Percentiles rank a stretch among this genome's conserved stretches.
phyloP scores from a whole-genome alignment of 345 rosid genomes.

The Lepidium aucheri region DNA sequence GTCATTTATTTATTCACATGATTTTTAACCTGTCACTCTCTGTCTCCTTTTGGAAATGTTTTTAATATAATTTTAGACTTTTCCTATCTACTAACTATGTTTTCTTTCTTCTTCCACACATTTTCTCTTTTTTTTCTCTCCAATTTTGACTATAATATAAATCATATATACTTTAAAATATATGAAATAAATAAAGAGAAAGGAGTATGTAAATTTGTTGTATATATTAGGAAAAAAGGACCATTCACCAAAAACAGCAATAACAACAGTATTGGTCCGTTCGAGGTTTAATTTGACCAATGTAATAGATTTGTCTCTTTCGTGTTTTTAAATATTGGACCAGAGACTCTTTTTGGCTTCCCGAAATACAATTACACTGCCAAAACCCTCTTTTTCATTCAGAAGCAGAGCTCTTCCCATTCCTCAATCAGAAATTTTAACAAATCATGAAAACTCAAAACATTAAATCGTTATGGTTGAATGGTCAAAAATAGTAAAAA shows the following conservation, averaged over 20 bases:
- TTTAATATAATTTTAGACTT: constrained; percentile 15
- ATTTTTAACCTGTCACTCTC: constrained; percentile 16
- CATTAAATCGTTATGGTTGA: neutral
- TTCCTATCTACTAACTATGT: constrained; percentile 21
- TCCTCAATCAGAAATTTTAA: neutral
- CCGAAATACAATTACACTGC: constrained; percentile 19
- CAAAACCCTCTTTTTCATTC: constrained; percentile 5
- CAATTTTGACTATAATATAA: neutral
- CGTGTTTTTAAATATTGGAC: constrained; percentile 22
- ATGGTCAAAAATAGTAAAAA: neutral
- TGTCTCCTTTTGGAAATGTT: constrained; percentile 21
- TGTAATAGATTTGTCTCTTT: constrained; percentile 27
- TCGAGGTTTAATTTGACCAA: constrained; percentile 31
- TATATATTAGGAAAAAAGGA: constrained; percentile 13
- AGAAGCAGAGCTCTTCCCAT: constrained; percentile 15
- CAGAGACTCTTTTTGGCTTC: constrained; percentile 23
- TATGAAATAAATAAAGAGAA: neutral
- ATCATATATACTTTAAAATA: neutral
- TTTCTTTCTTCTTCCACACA: neutral
- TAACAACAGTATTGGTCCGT: constrained; percentile 26
- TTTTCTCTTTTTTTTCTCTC: neutral
- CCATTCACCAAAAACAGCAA: constrained; percentile 28
- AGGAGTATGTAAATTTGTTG: neutral
- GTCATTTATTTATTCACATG: constrained; percentile 12
- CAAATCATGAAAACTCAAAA: neutral